phyloP scores from a whole-genome alignment of 2,329 filamentous ascomycete species.

The Colletotrichum shisoi region DNA sequence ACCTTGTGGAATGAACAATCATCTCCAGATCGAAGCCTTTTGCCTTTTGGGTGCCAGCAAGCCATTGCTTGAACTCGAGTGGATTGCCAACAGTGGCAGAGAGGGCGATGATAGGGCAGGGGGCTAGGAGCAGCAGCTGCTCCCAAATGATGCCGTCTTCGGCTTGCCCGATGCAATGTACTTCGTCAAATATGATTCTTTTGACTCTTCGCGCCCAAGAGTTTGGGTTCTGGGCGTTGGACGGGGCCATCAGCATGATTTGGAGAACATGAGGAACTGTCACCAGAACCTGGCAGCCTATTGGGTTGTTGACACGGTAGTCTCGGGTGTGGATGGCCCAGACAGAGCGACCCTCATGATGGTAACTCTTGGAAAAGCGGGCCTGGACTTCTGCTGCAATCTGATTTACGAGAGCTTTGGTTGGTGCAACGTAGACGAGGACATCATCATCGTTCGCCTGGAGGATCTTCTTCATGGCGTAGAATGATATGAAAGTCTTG shows the following conservation, averaged over 20 bases:
- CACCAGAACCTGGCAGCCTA: slow-evolving; percentile 76
- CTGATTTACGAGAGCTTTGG: slow-evolving; percentile 83
- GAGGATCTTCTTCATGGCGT: slow-evolving; percentile 80
- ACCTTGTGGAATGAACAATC: slow-evolving; percentile 73
- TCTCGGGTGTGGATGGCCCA: slow-evolving; percentile 83
- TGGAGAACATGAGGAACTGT: slow-evolving; percentile 82
- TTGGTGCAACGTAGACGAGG: slow-evolving; percentile 80
- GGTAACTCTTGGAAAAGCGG: slow-evolving; percentile 73
- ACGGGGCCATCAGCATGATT: slow-evolving; percentile 74
- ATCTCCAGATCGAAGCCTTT: slow-evolving; percentile 71
- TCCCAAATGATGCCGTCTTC: slow-evolving; percentile 64
- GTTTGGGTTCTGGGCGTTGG: slow-evolving; percentile 63
- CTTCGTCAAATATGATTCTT: slow-evolving; percentile 83
- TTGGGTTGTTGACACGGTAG: slow-evolving; percentile 76
- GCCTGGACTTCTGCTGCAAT: slow-evolving; percentile 81
- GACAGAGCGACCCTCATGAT: slow-evolving; percentile 69
- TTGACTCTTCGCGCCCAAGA: slow-evolving; percentile 73
- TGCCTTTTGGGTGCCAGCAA: slow-evolving; percentile 68
- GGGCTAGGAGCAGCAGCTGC: slow-evolving; percentile 75
- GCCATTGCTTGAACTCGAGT: slow-evolving; percentile 72
- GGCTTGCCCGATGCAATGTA: slow-evolving; percentile 78
- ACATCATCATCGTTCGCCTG: slow-evolving; percentile 73
- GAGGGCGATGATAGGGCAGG: slow-evolving; percentile 79
- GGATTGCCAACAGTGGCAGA: slow-evolving; percentile 84
- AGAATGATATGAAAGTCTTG: slow-evolving; percentile 86